Percentiles rank a stretch among this genome's conserved stretches.
phyloP scores from a whole-genome alignment of 1,284 basidiomycete species.

The Ceratobasidium sp. region DNA sequence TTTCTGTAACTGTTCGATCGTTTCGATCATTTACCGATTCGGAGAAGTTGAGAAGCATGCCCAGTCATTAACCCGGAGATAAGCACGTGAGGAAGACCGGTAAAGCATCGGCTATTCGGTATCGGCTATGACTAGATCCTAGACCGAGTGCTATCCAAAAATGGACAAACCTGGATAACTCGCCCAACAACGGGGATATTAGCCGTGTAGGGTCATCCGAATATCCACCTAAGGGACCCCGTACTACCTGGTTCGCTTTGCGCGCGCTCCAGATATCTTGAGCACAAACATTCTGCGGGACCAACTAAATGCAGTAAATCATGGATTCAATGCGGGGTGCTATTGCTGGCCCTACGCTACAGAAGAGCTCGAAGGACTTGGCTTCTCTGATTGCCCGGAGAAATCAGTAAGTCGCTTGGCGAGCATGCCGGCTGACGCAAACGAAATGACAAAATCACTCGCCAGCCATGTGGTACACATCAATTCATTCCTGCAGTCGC shows the following conservation, averaged over 20 bases:
- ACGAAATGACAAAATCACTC: constrained; percentile 12
- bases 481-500: constrained; percentile 5
- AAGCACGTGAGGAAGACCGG: constrained; percentile 11
- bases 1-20: neutral
- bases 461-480: constrained; percentile 16
- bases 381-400: constrained; percentile 5
- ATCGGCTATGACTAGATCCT: neutral
- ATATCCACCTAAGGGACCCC: neutral
- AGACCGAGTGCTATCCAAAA: neutral
- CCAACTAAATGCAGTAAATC: constrained; percentile 16
- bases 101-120: constrained; percentile 16
- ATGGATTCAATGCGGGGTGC: neutral
- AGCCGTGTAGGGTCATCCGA: neutral
- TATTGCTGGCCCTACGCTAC: neutral
- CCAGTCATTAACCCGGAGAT: neutral
- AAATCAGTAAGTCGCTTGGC: constrained; percentile 21
- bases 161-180: neutral
- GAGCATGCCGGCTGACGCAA: neutral
- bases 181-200: constrained; percentile 12
- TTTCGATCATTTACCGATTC: constrained; percentile 13
- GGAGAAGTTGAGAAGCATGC: constrained; percentile 2
- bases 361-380: neutral
- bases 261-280: neutral
- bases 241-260: neutral
- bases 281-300: neutral